Base-by-base conservation (phyloP, 768 basidiomycete species). In the Mycena rosella region DNA sequence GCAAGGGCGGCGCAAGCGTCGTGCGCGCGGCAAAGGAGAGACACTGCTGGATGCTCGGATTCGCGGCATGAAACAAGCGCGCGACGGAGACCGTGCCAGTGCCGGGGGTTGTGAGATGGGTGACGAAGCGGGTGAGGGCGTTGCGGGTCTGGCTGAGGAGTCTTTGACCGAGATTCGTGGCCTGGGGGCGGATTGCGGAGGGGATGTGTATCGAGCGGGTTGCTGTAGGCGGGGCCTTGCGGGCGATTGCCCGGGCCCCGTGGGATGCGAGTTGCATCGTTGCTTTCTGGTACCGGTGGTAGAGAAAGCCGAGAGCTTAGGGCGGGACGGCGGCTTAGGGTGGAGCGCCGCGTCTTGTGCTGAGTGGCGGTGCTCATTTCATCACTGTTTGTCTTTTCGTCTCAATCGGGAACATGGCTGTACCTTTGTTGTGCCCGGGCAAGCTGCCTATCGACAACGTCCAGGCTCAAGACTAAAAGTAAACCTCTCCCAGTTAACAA, bases 41-140 rank as follows among this genome's bases (percentile, higher is more conserved):
- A 0, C 86, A 79, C 51, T 86, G 83, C 54, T 87, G 84, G 63
- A 92, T 90, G 44, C 80, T 78, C 27, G 79, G 72, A 45, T 81
- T 76, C 27, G 74, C 68, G 20, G 75, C 68, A 61, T 76, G 68
- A 56, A 77, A 57, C 58, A 76, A 70, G 38, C 75, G 77, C 70
- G 71, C 53, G 64, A 74, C 60, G 68, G 75, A 74, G 68, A 17
- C 45, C 59, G 71, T 32, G 74, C 79, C 75, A 26, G 71, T 75
- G 56, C 89, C 88, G 4, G 91, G 90, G 5, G 91, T 75, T 40
- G 87, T 85, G 36, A 91, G 82, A 59, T 87, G 84, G 14, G 85
- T 79, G 62, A 90, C 83, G 65, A 93, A 83, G 38, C 81, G 84
- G 51, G 86, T 79, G 52, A 92, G 71, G 38, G 91, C 64, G n/a